Percentiles rank a stretch among this genome's conserved stretches.
Evolutionary conservation across 2,329 filamentous ascomycete genomes (phyloP).

Genomic region (Trichophyton benhamiae): DNA sequence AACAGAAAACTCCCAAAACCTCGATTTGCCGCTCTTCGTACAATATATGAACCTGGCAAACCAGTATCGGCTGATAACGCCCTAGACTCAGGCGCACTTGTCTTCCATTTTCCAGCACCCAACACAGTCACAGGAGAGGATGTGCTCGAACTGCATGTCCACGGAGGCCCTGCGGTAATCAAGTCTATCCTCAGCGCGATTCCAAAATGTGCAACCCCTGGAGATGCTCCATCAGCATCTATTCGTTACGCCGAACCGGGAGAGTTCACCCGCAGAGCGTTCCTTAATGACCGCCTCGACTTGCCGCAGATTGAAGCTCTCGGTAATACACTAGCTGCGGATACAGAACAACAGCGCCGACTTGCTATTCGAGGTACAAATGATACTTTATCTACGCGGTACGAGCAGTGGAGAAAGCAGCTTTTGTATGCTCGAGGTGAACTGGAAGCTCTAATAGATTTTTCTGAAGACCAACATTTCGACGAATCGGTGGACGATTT

Average conservation of each 20-base stretch:
- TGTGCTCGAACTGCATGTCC: conserved; percentile 84
- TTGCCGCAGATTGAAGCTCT: conserved; percentile 67
- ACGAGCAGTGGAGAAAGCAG: conserved; percentile 68
- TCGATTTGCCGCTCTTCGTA: conserved; percentile 58
- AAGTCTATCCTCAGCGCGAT: conserved; percentile 75
- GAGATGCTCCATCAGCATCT: neutral
- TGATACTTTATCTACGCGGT: conserved; percentile 56
- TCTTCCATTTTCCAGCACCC: conserved; percentile 72
- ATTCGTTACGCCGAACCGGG: conserved; percentile 88
- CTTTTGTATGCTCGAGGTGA: conserved; percentile 75
- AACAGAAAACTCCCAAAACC: conserved; percentile 42
- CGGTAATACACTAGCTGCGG: conserved; percentile 47
- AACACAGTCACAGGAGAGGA: conserved; percentile 85
- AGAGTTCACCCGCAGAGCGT: conserved; percentile 88
- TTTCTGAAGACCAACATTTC: conserved; percentile 94
- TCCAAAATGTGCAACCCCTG: conserved; percentile 28
- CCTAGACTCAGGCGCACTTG: conserved; percentile 64
- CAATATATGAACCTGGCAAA: conserved; percentile 50
- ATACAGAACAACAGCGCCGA: conserved; percentile 87
- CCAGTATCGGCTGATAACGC: conserved; percentile 32
- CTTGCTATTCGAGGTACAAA: conserved; percentile 70
- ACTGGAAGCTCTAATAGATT: conserved; percentile 91
- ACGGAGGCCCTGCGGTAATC: conserved; percentile 79
- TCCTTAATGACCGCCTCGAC: conserved; percentile 73
- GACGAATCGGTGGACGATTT: conserved; percentile 70